Base-by-base conservation (phyloP, 306 rosid species). In the Quercus gilva region DNA sequence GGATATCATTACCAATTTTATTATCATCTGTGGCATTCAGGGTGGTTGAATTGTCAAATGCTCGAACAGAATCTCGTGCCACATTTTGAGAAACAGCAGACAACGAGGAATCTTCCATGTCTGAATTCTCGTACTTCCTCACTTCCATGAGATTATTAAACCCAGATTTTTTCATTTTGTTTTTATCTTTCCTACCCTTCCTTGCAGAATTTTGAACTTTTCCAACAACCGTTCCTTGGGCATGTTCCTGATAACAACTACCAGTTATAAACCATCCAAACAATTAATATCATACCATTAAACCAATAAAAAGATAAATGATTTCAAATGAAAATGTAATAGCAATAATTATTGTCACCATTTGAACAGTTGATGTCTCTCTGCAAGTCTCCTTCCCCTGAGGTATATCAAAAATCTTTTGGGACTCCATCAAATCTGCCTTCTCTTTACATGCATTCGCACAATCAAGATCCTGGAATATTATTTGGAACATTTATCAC, bases 111-210 rank as follows among this genome's bases (percentile, higher is more conserved):
- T 90, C 83, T 80, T 84, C 84, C 28, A 55, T 23, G 55, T 56
- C 73, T 76, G 86, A 75, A 49, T 81, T 84, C 31, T 73, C 88
- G 75, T 77, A 84, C 71, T 79, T 77, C 69, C 63, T 78, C 76
- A 74, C 74, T 81, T 84, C 84, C 70, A 29, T 76, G 55, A 82
- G 64, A 73, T 61, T 60, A 80, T 73, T 80, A 78, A 80, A 75
- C 71, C 76, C 75, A 71, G 74, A 68, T 26, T 33, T 86, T 82
- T 87, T 92, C 69, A 65, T 87, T 85, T 87, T 91, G 69, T 84
- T 87, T 85, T 86, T 94, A 74, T 84, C 89, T 86, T 88, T 89
- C 82, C 86, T 86, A 78, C 78, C 81, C 91, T 82, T 94, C 87
- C 87, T 90, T 57, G 86, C 64, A 82, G 90, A 65, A 60, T 87